These are phyloP conservation scores for Rhodotorula sp. DNA, from an alignment of 1,284 basidiomycete species.

Conservation along the genomic window DNA sequence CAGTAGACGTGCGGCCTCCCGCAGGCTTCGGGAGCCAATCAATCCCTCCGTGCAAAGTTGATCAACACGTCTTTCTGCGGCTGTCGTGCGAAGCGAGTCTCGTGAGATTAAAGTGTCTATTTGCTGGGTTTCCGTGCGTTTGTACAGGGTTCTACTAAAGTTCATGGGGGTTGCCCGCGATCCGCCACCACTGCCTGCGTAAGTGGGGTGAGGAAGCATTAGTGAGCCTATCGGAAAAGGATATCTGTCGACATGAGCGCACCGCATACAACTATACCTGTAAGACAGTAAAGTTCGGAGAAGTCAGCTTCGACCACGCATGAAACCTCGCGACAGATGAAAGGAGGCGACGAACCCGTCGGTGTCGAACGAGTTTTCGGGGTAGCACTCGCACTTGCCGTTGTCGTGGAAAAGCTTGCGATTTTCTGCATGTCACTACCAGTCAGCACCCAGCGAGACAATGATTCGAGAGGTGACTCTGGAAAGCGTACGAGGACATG, in stretches of 20 bases:
- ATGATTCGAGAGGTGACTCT: neutral
- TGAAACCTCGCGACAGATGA: neutral
- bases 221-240: too few relatives aligned
- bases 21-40: neutral
- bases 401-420: conserved; percentile 48
- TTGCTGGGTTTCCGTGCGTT: neutral
- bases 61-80: too few relatives aligned
- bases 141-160: neutral
- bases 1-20: conserved; percentile 15
- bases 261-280: conserved; percentile 4
- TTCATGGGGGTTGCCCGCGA: conserved; percentile 4
- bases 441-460: neutral
- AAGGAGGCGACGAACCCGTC: conserved; percentile 13
- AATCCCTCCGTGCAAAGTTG: neutral
- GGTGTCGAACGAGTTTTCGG: conserved; percentile 35
- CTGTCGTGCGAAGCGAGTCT: neutral
- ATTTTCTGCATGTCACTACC: neutral
- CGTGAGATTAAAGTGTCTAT: neutral
- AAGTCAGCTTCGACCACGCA: neutral
- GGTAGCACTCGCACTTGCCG: conserved; percentile 55
- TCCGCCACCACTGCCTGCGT: conserved; percentile 9
- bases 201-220: neutral
- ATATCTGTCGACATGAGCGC: neutral
- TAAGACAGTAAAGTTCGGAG: neutral
- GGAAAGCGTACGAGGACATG: conserved; percentile 1